Evolutionary conservation across 805 yeast species (phyloP).

Genomic region (Citeromyces nyonsensis): DNA sequence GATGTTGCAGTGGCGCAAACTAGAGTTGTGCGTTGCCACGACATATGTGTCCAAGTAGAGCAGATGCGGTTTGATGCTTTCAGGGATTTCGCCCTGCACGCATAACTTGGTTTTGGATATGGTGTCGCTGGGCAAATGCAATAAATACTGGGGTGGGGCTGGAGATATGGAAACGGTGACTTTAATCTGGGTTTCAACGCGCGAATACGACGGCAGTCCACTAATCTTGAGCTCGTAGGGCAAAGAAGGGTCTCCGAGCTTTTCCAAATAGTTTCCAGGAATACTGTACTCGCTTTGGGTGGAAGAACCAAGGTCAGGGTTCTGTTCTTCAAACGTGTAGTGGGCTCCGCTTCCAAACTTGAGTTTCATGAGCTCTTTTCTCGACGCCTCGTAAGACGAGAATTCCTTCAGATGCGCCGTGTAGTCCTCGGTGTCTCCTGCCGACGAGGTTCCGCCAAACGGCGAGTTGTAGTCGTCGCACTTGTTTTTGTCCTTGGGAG

Average conservation of each 20-base stretch:
- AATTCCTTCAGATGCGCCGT: slow-evolving; percentile 4
- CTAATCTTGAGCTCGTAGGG: slow-evolving; percentile 36
- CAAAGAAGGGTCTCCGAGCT: slow-evolving; percentile 10
- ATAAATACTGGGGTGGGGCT: slow-evolving; percentile 54
- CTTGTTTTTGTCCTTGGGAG: no score
- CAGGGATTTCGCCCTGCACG: slow-evolving; percentile 26
- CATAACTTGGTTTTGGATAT: slow-evolving; percentile 80
- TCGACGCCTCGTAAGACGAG: slow-evolving; percentile 22
- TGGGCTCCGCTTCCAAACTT: slow-evolving; percentile 27
- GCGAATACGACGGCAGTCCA: slow-evolving; percentile 64
- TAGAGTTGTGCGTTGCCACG: slow-evolving; percentile 13
- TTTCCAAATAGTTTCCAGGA: slow-evolving; percentile 13
- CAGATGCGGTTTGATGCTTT: slow-evolving; percentile 33
- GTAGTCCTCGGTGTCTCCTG: no score
- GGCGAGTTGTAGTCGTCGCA: no score
- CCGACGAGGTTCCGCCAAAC: no score
- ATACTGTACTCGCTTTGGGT: slow-evolving; percentile 6
- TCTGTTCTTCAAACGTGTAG: not conserved
- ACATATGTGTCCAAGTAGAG: slow-evolving; percentile 69
- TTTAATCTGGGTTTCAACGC: slow-evolving; percentile 94
- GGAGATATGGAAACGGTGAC: slow-evolving; percentile 55
- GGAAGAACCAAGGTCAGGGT: not conserved
- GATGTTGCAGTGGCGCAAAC: slow-evolving; percentile 35
- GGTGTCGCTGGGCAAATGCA: slow-evolving; percentile 78
- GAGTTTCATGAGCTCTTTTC: slow-evolving; percentile 32